Evolutionary conservation across 1,284 basidiomycete genomes (phyloP).

Genomic region (Trametes versicolor): DNA sequence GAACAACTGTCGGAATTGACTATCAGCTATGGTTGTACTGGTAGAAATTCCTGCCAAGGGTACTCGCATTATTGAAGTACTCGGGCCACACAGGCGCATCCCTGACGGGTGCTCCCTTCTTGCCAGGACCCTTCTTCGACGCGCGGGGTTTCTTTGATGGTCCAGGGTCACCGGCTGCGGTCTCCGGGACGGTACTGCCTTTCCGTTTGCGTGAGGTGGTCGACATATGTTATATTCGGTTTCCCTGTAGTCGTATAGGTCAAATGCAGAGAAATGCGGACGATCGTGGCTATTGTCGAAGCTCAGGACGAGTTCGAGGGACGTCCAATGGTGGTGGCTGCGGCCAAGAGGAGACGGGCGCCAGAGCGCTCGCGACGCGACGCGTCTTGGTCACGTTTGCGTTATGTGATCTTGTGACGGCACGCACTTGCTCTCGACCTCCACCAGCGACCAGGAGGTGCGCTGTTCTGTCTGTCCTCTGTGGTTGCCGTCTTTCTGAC

Average conservation of each 20-base stretch:
- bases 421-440: conserved; percentile 2
- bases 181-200: conserved; percentile 5
- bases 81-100: conserved; percentile 58
- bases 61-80: conserved; percentile 64
- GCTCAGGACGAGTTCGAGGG: not conserved
- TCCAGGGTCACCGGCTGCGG: not conserved
- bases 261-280: not conserved
- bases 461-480: conserved; percentile 9
- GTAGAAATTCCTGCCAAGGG: not conserved
- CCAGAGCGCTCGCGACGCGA: not conserved
- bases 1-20: conserved; percentile 34
- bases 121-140: conserved; percentile 34
- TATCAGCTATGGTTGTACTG: not conserved
- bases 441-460: conserved; percentile 4
- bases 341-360: not conserved
- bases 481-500: conserved; percentile 1
- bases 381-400: conserved; percentile 2
- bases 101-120: conserved; percentile 39
- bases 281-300: not conserved
- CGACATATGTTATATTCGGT: conserved; percentile 16
- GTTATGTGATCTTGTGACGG: conserved; percentile 1
- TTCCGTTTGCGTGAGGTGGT: conserved; percentile 31
- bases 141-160: conserved; percentile 36
- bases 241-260: not conserved
- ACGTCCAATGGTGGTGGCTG: not conserved